Evolutionary conservation across 169 alveolate species (phyloP), one percentile per base, ranked within the genome.

Genomic region (Theileria orientalis): DNA sequence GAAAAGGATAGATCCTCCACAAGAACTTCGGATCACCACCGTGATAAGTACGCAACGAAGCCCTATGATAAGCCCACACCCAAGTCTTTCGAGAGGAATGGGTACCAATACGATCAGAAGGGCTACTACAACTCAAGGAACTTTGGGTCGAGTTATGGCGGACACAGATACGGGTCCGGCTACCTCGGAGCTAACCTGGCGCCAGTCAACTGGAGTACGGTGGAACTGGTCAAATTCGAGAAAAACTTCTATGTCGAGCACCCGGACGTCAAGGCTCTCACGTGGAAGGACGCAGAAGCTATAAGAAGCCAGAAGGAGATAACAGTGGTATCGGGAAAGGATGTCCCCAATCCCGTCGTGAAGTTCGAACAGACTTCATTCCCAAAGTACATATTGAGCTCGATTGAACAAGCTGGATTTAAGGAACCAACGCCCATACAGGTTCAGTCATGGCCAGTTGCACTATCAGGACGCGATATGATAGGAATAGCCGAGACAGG

Each of bases 401-500:
- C 96, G 49, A 83, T 96, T 68, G 67, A 74, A 40, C 75, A 91
- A 37, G 93, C 92, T 1, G 94, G 94, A 44, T 96, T 96, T 86
- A 77, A 74, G 35, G 75, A 83, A 40, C 99, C 99, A 3, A 96
- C 99, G 25, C 95, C 99, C 9, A 97, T 97, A 33, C 97, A 97
- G 83, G 91, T 94, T 57, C 96, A 96, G 76, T 96, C 98, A 32
- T 96, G 99, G 98, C 99, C 99, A 13, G 85, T 95, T 16, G 96
- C 96, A 35, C 80, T 95, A 42, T 87, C 97, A 25, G 99, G 99
- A 23, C 87, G 95, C 33, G 99, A 98, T 85, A 87, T 97, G 90
- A 94, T 98, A 16, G 99, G 99, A 27, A 96, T 97, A 35, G 99
- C 99, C 11, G 97, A 97, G 74, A 98, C 99, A 1, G 60, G 60